Evolutionary conservation across 2,329 filamentous ascomycete species (phyloP).

Genomic region (Claviceps purpurea): DNA sequence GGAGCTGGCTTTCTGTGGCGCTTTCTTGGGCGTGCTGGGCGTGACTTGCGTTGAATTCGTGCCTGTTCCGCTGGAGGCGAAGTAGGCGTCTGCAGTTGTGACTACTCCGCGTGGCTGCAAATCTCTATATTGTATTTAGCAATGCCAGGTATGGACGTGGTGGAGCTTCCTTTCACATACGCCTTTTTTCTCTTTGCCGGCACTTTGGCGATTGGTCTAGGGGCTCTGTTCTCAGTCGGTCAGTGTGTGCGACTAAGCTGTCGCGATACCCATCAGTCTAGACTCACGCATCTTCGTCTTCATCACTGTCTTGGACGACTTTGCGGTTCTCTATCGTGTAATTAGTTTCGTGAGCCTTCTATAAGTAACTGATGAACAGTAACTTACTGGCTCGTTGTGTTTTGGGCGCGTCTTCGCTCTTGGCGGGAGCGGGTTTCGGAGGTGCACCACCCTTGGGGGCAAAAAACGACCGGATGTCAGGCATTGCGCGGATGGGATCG

Average conservation of each 20-base stretch:
- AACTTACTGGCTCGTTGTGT: conserved; percentile 32
- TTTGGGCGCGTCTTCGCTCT: conserved; percentile 30
- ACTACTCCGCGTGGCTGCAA: conserved; percentile 33
- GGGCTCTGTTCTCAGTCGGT: conserved; percentile 18
- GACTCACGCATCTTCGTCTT: conserved; percentile 41
- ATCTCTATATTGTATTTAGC: conserved; percentile 16
- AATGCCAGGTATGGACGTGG: background rate
- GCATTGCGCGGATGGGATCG: conserved; percentile 38
- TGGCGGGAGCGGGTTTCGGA: conserved; percentile 32
- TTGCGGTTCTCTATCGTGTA: conserved; percentile 40
- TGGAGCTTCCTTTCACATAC: conserved; percentile 21
- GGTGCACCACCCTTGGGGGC: conserved; percentile 53
- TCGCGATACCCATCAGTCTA: background rate
- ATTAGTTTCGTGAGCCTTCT: conserved; percentile 8
- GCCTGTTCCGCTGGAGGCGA: conserved; percentile 30
- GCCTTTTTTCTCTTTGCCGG: conserved; percentile 40
- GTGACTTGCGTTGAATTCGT: conserved; percentile 23
- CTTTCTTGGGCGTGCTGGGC: conserved; percentile 13
- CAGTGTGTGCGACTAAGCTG: background rate
- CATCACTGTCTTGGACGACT: conserved; percentile 69
- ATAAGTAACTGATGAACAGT: background rate
- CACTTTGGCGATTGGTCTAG: conserved; percentile 40
- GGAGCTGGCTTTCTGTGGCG: conserved; percentile 26
- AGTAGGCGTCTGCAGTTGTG: conserved; percentile 45
- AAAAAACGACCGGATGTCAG: conserved; percentile 90